Base-by-base conservation (phyloP, 2,329 filamentous ascomycete species). In the Colletotrichum abscissum region DNA sequence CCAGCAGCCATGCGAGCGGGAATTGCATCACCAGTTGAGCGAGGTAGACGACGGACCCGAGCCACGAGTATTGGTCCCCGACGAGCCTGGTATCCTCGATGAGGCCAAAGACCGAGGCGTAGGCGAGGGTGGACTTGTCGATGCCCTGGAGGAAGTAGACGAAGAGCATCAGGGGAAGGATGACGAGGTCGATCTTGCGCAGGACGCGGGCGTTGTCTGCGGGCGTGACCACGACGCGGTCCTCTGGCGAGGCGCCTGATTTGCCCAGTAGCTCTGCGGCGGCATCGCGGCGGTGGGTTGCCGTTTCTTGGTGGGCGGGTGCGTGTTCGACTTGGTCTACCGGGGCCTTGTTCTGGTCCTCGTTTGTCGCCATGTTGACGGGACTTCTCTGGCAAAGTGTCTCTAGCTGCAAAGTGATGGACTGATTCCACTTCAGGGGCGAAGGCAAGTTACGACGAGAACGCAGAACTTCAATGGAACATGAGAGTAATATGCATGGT, bases 41-140 rank as follows among this genome's bases (percentile, higher is more conserved):
- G n/a, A 91, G 81, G 76, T 89, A 92, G 16, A 92, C 82, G 64
- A 92, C 87, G 1, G 88, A 91, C 0, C 89, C 88, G 0, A 92
- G 86, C 89, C 89, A 92, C 1, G 89, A 91, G 76, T 84, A 86
- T 84, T 92, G 85, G 62, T 89, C 83, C 19, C 89, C 89, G 9
- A 86, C 81, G 1, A 92, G 86, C 54, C 86, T 78, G 0, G 90
- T 87, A 77, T 91, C 88, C 64, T 90, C 83, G 38, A 90, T 87
- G 12, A 93, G 83, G 2, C 90, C 90, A 75, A 92, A 92, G 12
- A 92, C 88, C 0, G 90, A 91, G 3, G 89, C 89, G 76, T 92
- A 92, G 2, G 72, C 62, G 54, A 75, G 73, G 12, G 74, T 75
- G 11, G 74, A 67, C 69, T 75, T 75, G 67, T 75, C 73, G 46